phyloP scores from a whole-genome alignment of 352 stramenopile species.

The Phytophthora pisi region DNA sequence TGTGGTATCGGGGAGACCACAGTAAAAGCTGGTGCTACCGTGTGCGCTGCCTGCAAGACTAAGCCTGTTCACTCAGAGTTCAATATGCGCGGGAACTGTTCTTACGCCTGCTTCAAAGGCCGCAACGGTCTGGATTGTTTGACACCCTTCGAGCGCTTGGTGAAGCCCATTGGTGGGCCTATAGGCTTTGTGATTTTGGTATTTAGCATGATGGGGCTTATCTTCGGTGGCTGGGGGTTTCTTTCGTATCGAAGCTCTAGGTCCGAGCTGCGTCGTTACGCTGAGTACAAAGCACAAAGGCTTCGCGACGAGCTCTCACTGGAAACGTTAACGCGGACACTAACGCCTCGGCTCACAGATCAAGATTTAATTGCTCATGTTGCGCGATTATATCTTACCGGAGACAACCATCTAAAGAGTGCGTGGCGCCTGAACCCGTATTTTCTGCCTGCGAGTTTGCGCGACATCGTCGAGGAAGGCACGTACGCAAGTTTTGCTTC shows the following conservation, averaged over 20 bases:
- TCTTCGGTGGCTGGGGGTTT: constrained; percentile 75
- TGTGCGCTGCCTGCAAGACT: constrained; percentile 54
- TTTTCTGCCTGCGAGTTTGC: constrained; percentile 58
- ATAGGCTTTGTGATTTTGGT: constrained; percentile 80
- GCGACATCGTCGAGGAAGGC: constrained; percentile 80
- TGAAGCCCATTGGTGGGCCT: constrained; percentile 79
- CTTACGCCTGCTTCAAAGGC: constrained; percentile 82
- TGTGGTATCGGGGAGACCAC: constrained; percentile 85
- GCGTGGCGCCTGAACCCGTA: constrained; percentile 70
- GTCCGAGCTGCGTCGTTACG: constrained; percentile 56
- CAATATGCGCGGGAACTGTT: constrained; percentile 81
- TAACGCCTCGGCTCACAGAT: constrained; percentile 77
- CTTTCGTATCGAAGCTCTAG: constrained; percentile 66
- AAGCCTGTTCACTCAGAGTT: constrained; percentile 79
- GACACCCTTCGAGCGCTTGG: constrained; percentile 82
- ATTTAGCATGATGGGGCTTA: constrained; percentile 47
- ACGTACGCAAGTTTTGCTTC: constrained; percentile 73
- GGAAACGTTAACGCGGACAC: constrained; percentile 66
- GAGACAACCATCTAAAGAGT: constrained; percentile 72
- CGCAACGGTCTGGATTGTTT: constrained; percentile 80
- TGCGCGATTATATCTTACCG: constrained; percentile 73
- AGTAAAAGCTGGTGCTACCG: constrained; percentile 43
- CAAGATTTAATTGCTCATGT: constrained; percentile 79
- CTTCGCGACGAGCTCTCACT: constrained; percentile 77
- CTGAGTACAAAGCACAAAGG: constrained; percentile 77